Base-by-base conservation (phyloP, 1,139 yeast species). In the Magnusiomyces suaveolens region DNA sequence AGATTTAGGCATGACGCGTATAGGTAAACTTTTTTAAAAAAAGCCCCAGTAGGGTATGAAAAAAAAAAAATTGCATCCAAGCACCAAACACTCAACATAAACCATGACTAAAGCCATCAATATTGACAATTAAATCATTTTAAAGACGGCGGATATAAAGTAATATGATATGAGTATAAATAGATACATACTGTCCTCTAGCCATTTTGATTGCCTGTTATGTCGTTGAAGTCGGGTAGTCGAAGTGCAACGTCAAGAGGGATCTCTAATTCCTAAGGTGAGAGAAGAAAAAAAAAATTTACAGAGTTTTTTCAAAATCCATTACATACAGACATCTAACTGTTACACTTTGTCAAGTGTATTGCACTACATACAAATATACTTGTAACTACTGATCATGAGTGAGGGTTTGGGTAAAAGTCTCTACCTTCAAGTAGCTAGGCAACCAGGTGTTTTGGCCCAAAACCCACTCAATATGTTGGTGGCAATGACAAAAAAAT, bases 131-230 rank as follows among this genome's bases (percentile, higher is more conserved):
- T 12, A 29, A 29, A 12, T 29, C 6, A 12, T 29, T 29, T 29
- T n/a, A n/a, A n/a, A n/a, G n/a, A n/a, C n/a, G n/a, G n/a, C n/a
- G n/a, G n/a, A n/a, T n/a, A n/a, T n/a, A n/a, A n/a, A n/a, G n/a
- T n/a, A n/a, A n/a, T n/a, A n/a, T n/a, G n/a, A n/a, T n/a, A n/a
- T n/a, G n/a, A n/a, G n/a, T n/a, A n/a, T n/a, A n/a, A n/a, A n/a
- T n/a, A 53, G 46, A 39, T 64, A 82, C 87, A 77, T 81, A 82
- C 86, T 92, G 95, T 85, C 95, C 95, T 85, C 95, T 84, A 81
- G 89, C 94, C 95, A 86, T 86, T 78, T 38, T 38, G 43, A 38
- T 38, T 38, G 43, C 43, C 43, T 38, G 43, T 38, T 38, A 38
- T 38, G 43, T 38, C 43, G 43, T 38, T 38, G 43, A n/a, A 29